These are phyloP conservation scores for Boletus rubescentipes DNA, from an alignment of 768 basidiomycete genomes.

Conservation along the genomic window DNA sequence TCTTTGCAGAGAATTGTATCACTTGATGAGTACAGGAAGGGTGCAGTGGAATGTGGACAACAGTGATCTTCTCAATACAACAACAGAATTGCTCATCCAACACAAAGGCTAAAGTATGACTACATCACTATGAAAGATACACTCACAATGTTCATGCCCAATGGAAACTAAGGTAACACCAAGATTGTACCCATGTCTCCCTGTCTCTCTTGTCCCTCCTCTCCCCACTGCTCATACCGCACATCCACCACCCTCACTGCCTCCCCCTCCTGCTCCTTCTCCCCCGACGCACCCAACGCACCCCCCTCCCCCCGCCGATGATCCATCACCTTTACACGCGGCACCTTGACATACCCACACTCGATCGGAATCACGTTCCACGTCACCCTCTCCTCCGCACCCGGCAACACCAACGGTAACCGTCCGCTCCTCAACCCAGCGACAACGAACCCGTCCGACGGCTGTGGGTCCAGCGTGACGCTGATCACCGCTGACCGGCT, in stretches of 20 bases:
- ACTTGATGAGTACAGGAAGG: no score
- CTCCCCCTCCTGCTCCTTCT: slow-evolving; percentile 43
- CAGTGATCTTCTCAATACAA: no score
- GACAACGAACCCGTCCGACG: slow-evolving; percentile 74
- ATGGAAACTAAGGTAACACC: slow-evolving; percentile 17
- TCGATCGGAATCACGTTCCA: slow-evolving; percentile 77
- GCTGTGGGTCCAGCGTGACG: slow-evolving; percentile 70
- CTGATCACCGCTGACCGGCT: slow-evolving; percentile 66
- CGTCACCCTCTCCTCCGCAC: slow-evolving; percentile 58
- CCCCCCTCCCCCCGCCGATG: slow-evolving; percentile 42
- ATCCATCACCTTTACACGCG: slow-evolving; percentile 58
- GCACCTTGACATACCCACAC: slow-evolving; percentile 65
- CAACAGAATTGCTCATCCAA: no score
- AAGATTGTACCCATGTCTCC: slow-evolving; percentile 9
- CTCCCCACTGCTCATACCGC: no score
- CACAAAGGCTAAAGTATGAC: no score
- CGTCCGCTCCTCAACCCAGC: slow-evolving; percentile 69
- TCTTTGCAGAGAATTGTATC: no score
- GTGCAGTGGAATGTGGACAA: no score
- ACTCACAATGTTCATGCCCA: no score
- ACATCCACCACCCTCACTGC: slow-evolving; percentile 55
- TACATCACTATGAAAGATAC: no score
- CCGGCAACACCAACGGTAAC: slow-evolving; percentile 72
- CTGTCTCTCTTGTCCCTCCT: slow-evolving; percentile 3
- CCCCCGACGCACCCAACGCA: slow-evolving; percentile 18